A percentile compares a stretch with the other conserved stretches of the same genome.
These are phyloP conservation scores for Leishmania braziliensis DNA, from an alignment of 208 protist species.

Conservation along the genomic window DNA sequence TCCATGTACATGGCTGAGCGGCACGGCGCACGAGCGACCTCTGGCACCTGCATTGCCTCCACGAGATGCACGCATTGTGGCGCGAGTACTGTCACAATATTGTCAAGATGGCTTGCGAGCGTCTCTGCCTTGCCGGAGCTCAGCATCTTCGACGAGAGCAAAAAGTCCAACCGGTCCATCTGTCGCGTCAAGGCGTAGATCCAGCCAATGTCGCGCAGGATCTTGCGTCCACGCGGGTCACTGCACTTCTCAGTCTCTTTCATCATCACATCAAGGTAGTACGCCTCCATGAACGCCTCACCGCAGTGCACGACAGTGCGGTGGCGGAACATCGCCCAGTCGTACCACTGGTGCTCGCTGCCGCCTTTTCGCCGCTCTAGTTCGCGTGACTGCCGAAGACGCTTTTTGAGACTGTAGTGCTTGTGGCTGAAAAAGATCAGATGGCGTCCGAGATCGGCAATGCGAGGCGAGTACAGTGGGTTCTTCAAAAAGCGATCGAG, in stretches of 20 bases:
- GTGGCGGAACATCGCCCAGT: constrained; percentile 90
- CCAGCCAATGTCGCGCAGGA: constrained; percentile 89
- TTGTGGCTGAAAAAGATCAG: constrained; percentile 92
- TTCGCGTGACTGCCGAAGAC: constrained; percentile 71
- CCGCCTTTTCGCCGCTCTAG: constrained; percentile 85
- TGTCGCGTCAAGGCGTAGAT: constrained; percentile 82
- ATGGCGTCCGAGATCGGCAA: constrained; percentile 86
- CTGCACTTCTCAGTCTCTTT: constrained; percentile 72
- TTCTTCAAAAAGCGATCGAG: constrained; percentile 86
- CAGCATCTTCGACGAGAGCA: constrained; percentile 76
- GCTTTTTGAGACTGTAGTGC: constrained; percentile 80
- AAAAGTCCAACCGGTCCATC: constrained; percentile 79
- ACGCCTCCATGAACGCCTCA: constrained; percentile 91
- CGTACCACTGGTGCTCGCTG: constrained; percentile 88
- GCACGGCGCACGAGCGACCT: constrained; percentile 57
- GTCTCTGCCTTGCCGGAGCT: constrained; percentile 63
- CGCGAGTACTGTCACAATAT: constrained; percentile 85
- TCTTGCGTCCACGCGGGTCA: constrained; percentile 80
- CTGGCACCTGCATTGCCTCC: constrained; percentile 77
- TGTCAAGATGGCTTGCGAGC: constrained; percentile 78
- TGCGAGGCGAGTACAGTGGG: constrained; percentile 86
- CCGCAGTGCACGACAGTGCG: constrained; percentile 87
- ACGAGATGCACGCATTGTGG: constrained; percentile 88
- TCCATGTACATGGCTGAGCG: constrained; percentile 56
- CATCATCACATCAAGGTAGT: constrained; percentile 80